Conservation (phyloP, 2,329 filamentous ascomycete genomes). For the Colletotrichum sp. region DNA sequence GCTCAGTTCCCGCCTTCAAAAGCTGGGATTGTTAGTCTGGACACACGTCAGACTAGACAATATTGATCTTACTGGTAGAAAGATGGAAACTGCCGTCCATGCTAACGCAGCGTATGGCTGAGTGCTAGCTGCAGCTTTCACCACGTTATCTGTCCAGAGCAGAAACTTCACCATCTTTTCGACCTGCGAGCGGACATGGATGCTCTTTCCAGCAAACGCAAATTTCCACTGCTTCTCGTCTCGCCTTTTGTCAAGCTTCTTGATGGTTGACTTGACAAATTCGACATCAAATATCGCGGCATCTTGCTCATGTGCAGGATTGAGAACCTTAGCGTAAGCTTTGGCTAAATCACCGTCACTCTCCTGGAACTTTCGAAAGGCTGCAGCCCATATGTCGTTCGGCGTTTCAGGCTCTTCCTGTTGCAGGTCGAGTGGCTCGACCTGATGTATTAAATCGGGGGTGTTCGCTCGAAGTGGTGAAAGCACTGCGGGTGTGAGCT, state of each 20-base stretch:
- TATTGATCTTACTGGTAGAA: neutral
- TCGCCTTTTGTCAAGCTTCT: rapidly evolving
- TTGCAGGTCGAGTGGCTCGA: rapidly evolving
- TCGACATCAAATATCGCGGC: rapidly evolving
- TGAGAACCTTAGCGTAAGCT: neutral
- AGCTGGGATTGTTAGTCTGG: no score
- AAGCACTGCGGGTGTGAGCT: rapidly evolving
- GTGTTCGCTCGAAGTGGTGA: neutral
- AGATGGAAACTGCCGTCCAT: neutral
- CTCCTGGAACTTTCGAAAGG: neutral
- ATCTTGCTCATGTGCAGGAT: neutral
- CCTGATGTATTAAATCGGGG: no score
- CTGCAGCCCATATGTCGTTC: neutral
- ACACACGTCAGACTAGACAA: no score
- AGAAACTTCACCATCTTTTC: neutral
- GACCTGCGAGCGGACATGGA: neutral
- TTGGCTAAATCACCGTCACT: neutral
- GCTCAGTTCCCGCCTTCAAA: neutral
- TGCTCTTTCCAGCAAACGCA: neutral
- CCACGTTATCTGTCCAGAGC: neutral
- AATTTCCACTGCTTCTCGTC: neutral
- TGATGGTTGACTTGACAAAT: neutral
- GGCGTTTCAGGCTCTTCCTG: neutral
- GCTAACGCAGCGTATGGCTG: neutral
- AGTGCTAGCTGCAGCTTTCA: neutral